Percentiles rank a stretch among this genome's conserved stretches.
These are phyloP conservation scores for Heliosperma pusillum DNA, from an alignment of 148 eudicot genomes.

Conservation along the genomic window DNA sequence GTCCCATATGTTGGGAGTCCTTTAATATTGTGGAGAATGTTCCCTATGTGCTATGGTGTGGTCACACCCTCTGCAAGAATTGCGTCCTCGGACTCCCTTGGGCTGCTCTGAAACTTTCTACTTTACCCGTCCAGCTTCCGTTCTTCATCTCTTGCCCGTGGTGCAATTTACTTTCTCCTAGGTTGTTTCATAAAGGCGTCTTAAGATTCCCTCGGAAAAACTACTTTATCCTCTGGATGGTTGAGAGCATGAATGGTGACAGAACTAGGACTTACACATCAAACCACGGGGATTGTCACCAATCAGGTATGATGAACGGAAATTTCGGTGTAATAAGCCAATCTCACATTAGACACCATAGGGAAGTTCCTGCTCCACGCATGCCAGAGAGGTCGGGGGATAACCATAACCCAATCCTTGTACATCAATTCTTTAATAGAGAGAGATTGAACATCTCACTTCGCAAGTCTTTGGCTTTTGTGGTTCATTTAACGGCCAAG, in stretches of 20 bases:
- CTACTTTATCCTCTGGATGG: constrained; percentile 67
- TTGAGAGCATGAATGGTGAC: constrained; percentile 66
- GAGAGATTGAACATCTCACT: constrained; percentile 42
- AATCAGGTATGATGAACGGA: constrained; percentile 18
- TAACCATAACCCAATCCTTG: constrained; percentile 9
- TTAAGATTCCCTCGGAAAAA: constrained; percentile 58
- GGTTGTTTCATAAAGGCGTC: constrained; percentile 44
- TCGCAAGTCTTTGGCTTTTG: constrained; percentile 50
- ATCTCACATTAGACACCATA: constrained; percentile 15
- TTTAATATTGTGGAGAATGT: constrained; percentile 65
- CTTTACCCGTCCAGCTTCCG: constrained; percentile 56
- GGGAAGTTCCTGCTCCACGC: constrained; percentile 2
- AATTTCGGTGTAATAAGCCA: constrained; percentile 21
- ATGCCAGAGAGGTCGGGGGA: constrained; percentile 23
- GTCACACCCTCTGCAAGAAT: constrained; percentile 59
- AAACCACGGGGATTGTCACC: constrained; percentile 27
- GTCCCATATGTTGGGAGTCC: constrained; percentile 67
- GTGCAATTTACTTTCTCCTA: constrained; percentile 51
- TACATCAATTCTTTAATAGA: constrained; percentile 18
- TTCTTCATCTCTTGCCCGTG: constrained; percentile 65
- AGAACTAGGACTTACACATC: constrained; percentile 35
- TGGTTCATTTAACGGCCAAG: constrained; percentile 49
- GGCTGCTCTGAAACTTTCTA: constrained; percentile 53
- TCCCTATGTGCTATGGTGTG: constrained; percentile 65
- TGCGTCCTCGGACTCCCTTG: constrained; percentile 57